phyloP scores from a whole-genome alignment of 495 filamentous ascomycete genomes.

The Aspergillus cavernicola region DNA sequence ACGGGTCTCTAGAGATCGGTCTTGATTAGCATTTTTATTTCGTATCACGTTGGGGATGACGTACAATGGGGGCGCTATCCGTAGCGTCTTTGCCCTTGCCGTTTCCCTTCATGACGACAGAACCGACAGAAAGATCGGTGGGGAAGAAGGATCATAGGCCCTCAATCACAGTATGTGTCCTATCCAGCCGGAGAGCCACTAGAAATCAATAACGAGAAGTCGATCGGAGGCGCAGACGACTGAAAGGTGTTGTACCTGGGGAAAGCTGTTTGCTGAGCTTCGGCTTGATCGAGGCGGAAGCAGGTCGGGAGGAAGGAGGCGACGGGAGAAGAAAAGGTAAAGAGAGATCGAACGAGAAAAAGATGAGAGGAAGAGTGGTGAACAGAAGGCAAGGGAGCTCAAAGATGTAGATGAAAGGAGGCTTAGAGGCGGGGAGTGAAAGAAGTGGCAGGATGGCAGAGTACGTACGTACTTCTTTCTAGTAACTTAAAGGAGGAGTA shows the following conservation, averaged over 20 bases:
- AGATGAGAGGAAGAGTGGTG: background rate
- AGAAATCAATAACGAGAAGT: background rate
- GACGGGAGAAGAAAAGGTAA: background rate
- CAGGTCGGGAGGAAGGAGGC: background rate
- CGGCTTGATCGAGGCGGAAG: background rate
- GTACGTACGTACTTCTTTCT: no score
- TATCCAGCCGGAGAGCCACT: background rate
- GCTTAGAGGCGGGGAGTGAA: conserved; percentile 3
- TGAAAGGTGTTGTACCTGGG: background rate
- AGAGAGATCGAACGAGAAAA: background rate
- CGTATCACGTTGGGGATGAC: conserved; percentile 19
- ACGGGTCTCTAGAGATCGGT: conserved; percentile 59
- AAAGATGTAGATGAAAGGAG: background rate
- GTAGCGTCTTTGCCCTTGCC: conserved; percentile 34
- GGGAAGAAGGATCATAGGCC: conserved; percentile 33
- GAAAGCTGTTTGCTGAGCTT: background rate
- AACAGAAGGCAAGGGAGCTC: background rate
- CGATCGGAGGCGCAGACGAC: background rate
- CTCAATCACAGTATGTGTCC: conserved; percentile 4
- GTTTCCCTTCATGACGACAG: conserved; percentile 38
- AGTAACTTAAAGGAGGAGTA: background rate
- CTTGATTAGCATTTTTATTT: background rate
- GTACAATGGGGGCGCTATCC: conserved; percentile 47
- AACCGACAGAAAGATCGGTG: conserved; percentile 23
- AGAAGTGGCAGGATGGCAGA: background rate